These are phyloP conservation scores for Lumnitzera littorea DNA, from an alignment of 345 rosid species.

Conservation along the genomic window DNA sequence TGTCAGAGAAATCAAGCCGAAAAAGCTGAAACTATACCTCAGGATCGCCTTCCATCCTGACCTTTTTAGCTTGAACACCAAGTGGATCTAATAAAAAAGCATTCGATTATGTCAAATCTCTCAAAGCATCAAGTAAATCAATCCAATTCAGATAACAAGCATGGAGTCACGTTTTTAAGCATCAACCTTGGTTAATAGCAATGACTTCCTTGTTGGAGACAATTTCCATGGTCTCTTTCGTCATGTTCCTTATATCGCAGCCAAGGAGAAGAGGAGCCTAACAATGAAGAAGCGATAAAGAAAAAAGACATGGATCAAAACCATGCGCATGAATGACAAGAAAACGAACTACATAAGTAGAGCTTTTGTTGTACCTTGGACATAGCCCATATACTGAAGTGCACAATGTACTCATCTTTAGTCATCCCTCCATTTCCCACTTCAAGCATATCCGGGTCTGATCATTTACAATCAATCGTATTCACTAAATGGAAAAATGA, in stretches of 20 bases:
- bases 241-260: slow-evolving; percentile 29
- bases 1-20: neutral
- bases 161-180: neutral
- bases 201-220: slow-evolving; percentile 36
- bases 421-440: slow-evolving; percentile 98
- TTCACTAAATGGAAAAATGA: no score
- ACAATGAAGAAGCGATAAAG: no score
- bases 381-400: slow-evolving; percentile 91
- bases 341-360: no score
- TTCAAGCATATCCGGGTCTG: slow-evolving; percentile 99
- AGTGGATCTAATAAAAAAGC: slow-evolving; percentile 20
- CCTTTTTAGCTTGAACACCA: slow-evolving; percentile 48
- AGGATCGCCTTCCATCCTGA: slow-evolving; percentile 31
- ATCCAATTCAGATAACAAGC: neutral
- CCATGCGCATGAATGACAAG: neutral
- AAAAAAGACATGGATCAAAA: neutral
- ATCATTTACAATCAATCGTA: neutral
- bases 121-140: neutral
- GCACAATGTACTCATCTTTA: slow-evolving; percentile 68
- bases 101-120: slow-evolving; percentile 1
- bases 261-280: slow-evolving; percentile 46
- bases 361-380: slow-evolving; percentile 44
- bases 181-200: slow-evolving; percentile 42
- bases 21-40: slow-evolving; percentile 18
- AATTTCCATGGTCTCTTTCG: slow-evolving; percentile 20